A percentile compares a stretch with the other conserved stretches of the same genome.
These are phyloP conservation scores for Plasmodium sp. DNA, from an alignment of 169 alveolate genomes.

Conservation along the genomic window DNA sequence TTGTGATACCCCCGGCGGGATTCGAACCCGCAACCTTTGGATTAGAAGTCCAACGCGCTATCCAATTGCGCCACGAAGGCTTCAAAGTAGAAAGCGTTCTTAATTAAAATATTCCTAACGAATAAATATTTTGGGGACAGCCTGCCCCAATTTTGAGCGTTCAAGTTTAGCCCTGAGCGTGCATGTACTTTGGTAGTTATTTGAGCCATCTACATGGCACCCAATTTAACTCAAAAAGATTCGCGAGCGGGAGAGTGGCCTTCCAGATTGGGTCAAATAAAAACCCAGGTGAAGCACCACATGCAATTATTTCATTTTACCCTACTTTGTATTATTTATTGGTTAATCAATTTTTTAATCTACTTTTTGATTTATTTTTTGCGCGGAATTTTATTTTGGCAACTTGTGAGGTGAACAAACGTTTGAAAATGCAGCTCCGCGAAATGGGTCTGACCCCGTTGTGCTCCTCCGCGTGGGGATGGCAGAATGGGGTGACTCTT, in stretches of 20 bases:
- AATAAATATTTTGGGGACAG: neutral
- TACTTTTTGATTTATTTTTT: no score
- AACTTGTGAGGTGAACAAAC: neutral
- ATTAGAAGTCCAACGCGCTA: conserved; percentile 96
- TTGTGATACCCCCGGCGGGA: conserved; percentile 89
- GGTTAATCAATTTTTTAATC: no score
- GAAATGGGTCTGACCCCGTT: neutral
- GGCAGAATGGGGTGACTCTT: neutral
- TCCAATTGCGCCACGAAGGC: conserved; percentile 93
- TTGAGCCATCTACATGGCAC: neutral
- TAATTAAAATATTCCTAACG: neutral
- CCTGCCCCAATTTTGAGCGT: neutral
- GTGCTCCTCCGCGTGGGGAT: neutral
- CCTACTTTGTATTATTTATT: neutral
- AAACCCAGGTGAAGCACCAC: neutral
- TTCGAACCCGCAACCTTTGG: conserved; percentile 96
- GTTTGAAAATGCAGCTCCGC: neutral
- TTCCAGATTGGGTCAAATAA: neutral
- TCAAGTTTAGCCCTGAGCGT: neutral
- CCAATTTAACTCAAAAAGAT: neutral
- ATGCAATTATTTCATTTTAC: no score
- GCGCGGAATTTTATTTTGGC: neutral
- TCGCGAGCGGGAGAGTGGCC: neutral
- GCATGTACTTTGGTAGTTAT: neutral
- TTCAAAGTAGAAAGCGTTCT: neutral